A percentile compares a stretch with the other conserved stretches of the same genome.
Conservation (phyloP, 2,329 filamentous ascomycete species). For the Camillea tinctor region DNA sequence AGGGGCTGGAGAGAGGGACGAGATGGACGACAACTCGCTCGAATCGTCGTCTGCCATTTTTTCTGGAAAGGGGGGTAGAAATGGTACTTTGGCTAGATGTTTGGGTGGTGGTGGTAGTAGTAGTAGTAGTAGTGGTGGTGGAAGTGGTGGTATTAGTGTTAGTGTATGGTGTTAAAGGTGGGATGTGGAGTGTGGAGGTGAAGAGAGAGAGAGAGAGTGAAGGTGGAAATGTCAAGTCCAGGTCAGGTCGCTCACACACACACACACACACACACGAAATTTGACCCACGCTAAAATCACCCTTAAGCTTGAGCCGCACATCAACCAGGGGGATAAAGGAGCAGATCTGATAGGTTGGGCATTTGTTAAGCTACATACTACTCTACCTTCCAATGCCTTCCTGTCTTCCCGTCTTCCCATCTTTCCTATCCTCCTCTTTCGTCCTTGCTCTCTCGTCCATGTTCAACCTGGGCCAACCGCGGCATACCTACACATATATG, state of each 20-base stretch:
- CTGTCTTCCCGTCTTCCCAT: not conserved
- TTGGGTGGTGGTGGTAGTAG: conserved; percentile 15
- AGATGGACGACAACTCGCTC: conserved; percentile 59
- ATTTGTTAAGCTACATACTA: conserved; percentile 24
- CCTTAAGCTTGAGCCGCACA: conserved; percentile 33
- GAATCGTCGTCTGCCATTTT: conserved; percentile 60
- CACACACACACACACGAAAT: too few species aligned
- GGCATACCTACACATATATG: not conserved
- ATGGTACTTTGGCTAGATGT: conserved; percentile 4
- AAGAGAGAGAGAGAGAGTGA: too few species aligned
- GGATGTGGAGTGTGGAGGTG: conserved; percentile 29
- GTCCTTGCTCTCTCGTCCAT: not conserved
- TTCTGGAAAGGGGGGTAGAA: conserved; percentile 1
- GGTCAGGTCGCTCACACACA: conserved; percentile 24
- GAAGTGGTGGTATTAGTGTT: too few species aligned
- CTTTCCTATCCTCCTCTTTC: not conserved
- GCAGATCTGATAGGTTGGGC: conserved; percentile 31
- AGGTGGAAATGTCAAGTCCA: conserved; percentile 20
- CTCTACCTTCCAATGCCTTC: not conserved
- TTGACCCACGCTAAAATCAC: conserved; percentile 35
- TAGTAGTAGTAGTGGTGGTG: conserved; percentile 11
- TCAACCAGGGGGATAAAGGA: conserved; percentile 24
- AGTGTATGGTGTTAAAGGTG: conserved; percentile 10
- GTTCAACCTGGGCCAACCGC: not conserved
- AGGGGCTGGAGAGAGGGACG: conserved; percentile 50